These are phyloP conservation scores for Lippia alba DNA, from an alignment of 305 asterid species.

Conservation along the genomic window DNA sequence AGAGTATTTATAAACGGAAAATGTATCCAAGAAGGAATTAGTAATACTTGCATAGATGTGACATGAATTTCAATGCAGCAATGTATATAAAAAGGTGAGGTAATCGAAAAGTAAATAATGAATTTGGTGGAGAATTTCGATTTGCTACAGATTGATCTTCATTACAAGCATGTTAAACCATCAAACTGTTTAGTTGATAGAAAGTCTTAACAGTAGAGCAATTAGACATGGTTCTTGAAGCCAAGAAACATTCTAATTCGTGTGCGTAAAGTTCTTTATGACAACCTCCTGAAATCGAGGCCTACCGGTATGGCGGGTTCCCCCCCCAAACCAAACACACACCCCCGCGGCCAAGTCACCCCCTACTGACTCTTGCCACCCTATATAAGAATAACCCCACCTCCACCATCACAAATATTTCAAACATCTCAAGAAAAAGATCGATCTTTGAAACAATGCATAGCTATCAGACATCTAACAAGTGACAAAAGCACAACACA, in stretches of 20 bases:
- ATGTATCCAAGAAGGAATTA: too few species aligned
- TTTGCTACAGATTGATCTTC: neutral
- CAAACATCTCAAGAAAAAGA: neutral
- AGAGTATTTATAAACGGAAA: too few species aligned
- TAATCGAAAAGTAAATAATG: neutral
- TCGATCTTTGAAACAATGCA: neutral
- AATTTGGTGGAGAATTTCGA: neutral
- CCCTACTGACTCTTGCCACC: too few species aligned
- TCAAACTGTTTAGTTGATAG: constrained; percentile 8
- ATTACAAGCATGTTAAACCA: neutral
- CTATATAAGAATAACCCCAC: neutral
- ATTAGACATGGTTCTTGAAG: too few species aligned
- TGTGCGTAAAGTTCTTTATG: neutral
- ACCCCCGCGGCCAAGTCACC: too few species aligned
- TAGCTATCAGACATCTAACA: neutral
- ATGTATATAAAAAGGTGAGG: too few species aligned
- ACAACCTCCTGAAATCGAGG: too few species aligned
- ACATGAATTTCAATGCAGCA: too few species aligned
- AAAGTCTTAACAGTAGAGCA: neutral
- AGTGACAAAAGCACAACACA: too few species aligned
- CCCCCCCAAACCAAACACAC: too few species aligned
- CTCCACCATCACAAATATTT: neutral
- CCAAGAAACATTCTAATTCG: constrained; percentile 1
- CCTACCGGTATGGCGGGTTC: too few species aligned
- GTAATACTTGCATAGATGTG: too few species aligned